These are phyloP conservation scores for Aspergillus cejpii DNA, from an alignment of 2,329 filamentous ascomycete genomes.

Conservation along the genomic window DNA sequence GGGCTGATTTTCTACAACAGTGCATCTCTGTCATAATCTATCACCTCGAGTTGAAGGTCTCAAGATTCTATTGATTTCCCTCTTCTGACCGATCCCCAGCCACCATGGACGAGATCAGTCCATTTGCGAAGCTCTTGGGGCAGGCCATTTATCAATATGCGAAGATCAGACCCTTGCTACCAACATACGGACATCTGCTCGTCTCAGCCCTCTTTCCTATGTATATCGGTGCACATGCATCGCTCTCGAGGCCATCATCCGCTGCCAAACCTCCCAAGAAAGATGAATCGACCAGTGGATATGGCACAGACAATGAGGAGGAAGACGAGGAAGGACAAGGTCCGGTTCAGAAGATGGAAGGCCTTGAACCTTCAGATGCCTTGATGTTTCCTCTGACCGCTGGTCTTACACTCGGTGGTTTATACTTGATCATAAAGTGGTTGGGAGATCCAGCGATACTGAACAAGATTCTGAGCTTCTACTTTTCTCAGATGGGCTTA, in stretches of 20 bases:
- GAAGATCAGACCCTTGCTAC: constrained; percentile 42
- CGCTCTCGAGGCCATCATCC: constrained; percentile 73
- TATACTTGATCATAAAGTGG: constrained; percentile 88
- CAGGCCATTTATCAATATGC: constrained; percentile 42
- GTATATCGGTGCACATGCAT: constrained; percentile 76
- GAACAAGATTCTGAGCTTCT: constrained; percentile 74
- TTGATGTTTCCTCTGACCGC: constrained; percentile 78
- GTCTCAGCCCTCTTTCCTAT: constrained; percentile 73
- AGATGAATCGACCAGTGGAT: constrained; percentile 29
- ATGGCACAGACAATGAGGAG: constrained; percentile 35
- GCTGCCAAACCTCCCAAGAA: constrained; percentile 58
- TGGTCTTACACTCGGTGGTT: constrained; percentile 60
- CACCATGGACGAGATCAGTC: constrained; percentile 32
- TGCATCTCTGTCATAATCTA: neutral
- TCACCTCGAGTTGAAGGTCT: neutral
- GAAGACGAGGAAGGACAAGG: constrained; percentile 50
- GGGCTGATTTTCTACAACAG: constrained; percentile 4
- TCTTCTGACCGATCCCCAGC: constrained; percentile 2
- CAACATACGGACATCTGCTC: constrained; percentile 56
- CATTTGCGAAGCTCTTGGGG: constrained; percentile 36
- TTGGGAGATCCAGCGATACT: constrained; percentile 72
- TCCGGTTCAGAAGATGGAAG: constrained; percentile 55
- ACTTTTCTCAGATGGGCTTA: constrained; percentile 75
- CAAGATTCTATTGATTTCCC: neutral
- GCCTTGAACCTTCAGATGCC: constrained; percentile 69